These are phyloP conservation scores for Aspergillus niger DNA, from an alignment of 2,329 filamentous ascomycete species.

Conservation along the genomic window DNA sequence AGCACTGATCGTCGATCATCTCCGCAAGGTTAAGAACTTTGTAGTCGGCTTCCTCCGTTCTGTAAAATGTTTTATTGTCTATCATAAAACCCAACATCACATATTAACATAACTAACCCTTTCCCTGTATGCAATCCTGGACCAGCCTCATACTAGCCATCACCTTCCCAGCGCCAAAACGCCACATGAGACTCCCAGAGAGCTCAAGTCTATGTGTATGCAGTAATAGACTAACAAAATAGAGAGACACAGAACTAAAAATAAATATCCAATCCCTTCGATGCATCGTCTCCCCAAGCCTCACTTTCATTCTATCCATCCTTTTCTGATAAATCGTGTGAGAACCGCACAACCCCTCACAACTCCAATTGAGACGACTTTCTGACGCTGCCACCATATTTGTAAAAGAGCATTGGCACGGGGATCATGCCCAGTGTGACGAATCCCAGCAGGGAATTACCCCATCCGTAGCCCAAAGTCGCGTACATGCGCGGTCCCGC, in stretches of 20 bases:
- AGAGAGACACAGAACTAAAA: neutral
- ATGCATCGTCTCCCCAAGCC: neutral
- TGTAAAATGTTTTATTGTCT: too few species aligned
- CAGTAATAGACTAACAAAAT: neutral
- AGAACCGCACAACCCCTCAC: neutral
- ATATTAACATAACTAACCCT: too few species aligned
- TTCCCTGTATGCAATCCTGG: too few species aligned
- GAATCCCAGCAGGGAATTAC: slow-evolving; percentile 1
- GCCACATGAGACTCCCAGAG: neutral
- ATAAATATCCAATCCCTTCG: neutral
- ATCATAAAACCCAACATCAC: too few species aligned
- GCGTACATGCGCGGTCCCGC: slow-evolving; percentile 3
- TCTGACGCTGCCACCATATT: neutral
- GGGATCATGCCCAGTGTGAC: neutral
- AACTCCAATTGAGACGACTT: neutral
- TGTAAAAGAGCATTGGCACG: neutral
- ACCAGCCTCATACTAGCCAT: too few species aligned
- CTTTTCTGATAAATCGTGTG: neutral
- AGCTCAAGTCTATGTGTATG: neutral
- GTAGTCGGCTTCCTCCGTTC: too few species aligned
- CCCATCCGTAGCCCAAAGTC: slow-evolving; percentile 1
- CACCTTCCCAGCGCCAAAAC: neutral
- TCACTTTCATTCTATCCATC: neutral
- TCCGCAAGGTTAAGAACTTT: too few species aligned
- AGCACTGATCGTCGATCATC: too few species aligned